Conservation (phyloP, 2,329 filamentous ascomycete genomes). For the Podosphaera aphanis region DNA sequence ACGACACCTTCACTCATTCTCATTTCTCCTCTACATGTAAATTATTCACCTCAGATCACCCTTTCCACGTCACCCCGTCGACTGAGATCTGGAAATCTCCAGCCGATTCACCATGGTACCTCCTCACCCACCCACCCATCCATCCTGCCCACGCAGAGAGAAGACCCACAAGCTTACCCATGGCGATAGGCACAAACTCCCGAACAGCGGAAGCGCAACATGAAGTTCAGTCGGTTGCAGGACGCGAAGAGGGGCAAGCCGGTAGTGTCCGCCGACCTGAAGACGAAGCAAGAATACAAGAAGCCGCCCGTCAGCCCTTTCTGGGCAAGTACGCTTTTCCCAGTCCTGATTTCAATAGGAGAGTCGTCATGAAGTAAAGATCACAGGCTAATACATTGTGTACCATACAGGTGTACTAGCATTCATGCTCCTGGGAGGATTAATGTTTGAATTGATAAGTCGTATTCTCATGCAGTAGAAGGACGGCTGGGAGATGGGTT, state of each 20-base stretch:
- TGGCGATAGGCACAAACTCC: slow-evolving; percentile 50
- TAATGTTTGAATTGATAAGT: slow-evolving; percentile 18
- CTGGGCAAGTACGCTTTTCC: slow-evolving; percentile 31
- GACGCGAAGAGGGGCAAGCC: slow-evolving; percentile 54
- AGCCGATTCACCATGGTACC: too few relatives aligned
- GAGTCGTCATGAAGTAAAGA: neutral
- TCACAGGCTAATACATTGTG: neutral
- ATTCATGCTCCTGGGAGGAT: slow-evolving; percentile 16
- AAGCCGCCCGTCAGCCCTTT: slow-evolving; percentile 39
- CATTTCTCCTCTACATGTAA: too few relatives aligned
- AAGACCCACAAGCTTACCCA: neutral
- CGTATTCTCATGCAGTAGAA: slow-evolving; percentile 15
- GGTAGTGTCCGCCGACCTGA: slow-evolving; percentile 35
- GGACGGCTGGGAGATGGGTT: neutral
- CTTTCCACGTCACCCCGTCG: too few relatives aligned
- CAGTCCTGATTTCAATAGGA: neutral
- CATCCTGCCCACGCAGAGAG: too few relatives aligned
- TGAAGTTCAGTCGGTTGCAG: slow-evolving; percentile 52
- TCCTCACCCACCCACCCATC: too few relatives aligned
- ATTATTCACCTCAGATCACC: too few relatives aligned
- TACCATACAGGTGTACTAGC: slow-evolving; percentile 10
- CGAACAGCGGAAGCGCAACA: slow-evolving; percentile 60
- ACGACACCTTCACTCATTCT: too few relatives aligned
- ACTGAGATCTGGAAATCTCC: too few relatives aligned
- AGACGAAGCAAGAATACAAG: slow-evolving; percentile 27